phyloP scores from a whole-genome alignment of 192 early-diverging fungal genomes.

The Entophlyctis luteolus region DNA sequence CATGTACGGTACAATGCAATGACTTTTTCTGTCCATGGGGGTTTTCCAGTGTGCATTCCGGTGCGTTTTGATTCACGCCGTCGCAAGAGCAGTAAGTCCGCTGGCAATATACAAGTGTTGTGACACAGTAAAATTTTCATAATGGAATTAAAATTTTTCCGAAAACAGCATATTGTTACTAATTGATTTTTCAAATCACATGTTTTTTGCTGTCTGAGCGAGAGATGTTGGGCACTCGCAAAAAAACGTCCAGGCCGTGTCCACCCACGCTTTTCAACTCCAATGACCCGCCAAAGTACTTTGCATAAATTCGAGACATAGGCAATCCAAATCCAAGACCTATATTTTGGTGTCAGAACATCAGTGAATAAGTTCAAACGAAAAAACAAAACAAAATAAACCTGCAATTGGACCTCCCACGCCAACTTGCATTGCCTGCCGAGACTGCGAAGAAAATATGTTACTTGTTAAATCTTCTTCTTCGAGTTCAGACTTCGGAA shows the following conservation, averaged over 20 bases:
- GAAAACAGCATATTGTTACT: too few species aligned
- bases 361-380: background rate
- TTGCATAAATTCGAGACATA: constrained; percentile 44
- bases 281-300: constrained; percentile 90
- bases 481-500: constrained; percentile 59
- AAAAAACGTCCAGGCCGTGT: constrained; percentile 88
- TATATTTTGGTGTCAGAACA: background rate
- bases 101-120: too few species aligned
- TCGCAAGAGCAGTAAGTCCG: too few species aligned
- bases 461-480: constrained; percentile 38
- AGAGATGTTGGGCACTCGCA: constrained; percentile 83
- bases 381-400: constrained; percentile 13
- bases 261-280: constrained; percentile 78
- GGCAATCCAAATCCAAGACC: constrained; percentile 71
- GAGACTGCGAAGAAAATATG: constrained; percentile 69
- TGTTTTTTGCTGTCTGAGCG: constrained; percentile 9
- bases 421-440: constrained; percentile 79
- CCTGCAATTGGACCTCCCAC: constrained; percentile 89
- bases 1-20: too few species aligned
- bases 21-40: too few species aligned
- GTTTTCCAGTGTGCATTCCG: too few species aligned
- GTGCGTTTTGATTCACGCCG: too few species aligned
- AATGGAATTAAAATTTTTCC: too few species aligned
- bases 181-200: constrained; percentile 5
- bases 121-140: too few species aligned